Percentiles rank a stretch among this genome's conserved stretches.
Conservation (phyloP, 306 rosid species). For the Pueraria montana region DNA sequence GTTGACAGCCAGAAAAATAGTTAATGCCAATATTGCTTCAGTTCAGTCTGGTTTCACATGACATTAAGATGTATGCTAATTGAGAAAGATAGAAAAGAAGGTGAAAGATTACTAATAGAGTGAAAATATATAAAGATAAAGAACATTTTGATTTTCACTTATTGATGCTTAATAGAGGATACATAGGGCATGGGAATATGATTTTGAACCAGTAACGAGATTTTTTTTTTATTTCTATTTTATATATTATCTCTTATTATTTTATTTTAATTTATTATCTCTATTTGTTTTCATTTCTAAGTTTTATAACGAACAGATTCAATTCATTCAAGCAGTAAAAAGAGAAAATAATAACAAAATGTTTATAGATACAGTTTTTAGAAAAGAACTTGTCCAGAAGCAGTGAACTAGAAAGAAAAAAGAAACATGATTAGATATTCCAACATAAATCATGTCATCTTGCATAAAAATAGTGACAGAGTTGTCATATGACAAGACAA, state of each 20-base stretch:
- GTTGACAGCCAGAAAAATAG: not conserved
- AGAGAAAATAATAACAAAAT: slow-evolving; percentile 15
- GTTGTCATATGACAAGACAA: slow-evolving; percentile 42
- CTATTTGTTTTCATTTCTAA: not conserved
- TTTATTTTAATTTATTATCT: no score
- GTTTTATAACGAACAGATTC: not conserved
- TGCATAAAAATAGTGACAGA: slow-evolving; percentile 32
- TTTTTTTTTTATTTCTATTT: no score
- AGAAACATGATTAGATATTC: slow-evolving; percentile 49
- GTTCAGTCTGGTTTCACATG: not conserved
- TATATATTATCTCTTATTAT: no score
- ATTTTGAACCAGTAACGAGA: no score
- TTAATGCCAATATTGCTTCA: not conserved
- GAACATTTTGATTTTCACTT: no score
- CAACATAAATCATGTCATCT: slow-evolving; percentile 45
- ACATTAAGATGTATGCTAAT: not conserved
- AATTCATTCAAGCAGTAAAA: not conserved
- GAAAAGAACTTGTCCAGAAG: not conserved
- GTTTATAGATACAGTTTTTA: not conserved
- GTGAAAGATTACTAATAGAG: not conserved
- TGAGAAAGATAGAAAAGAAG: not conserved
- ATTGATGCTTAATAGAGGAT: no score
- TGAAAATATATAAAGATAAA: no score
- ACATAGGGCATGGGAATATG: no score
- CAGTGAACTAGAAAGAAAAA: slow-evolving; percentile 9